Conservation (phyloP, 306 rosid genomes). For the Nissolia schottii region DNA sequence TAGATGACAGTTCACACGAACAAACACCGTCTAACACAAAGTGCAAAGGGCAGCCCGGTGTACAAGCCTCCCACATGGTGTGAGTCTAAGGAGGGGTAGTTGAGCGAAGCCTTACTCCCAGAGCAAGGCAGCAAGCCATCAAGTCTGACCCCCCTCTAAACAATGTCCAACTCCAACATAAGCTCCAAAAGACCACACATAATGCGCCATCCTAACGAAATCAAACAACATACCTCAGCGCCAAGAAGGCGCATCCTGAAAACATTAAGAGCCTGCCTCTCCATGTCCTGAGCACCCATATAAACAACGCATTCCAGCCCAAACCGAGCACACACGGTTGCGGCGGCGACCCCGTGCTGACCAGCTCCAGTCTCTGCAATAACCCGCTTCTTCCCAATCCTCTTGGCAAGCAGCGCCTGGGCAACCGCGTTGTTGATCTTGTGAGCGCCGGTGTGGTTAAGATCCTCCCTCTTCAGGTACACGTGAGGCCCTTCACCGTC, state of each 20-base stretch:
- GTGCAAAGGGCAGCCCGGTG: no score
- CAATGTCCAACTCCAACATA: no score
- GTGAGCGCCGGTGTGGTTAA: slow-evolving; percentile 96
- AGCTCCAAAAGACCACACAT: neutral
- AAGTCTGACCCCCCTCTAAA: no score
- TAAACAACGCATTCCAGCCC: slow-evolving; percentile 76
- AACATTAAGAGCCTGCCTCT: slow-evolving; percentile 85
- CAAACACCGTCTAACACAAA: neutral
- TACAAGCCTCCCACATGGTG: no score
- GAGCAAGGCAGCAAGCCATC: no score
- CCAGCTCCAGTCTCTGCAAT: slow-evolving; percentile 97
- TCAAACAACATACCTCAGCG: slow-evolving; percentile 64
- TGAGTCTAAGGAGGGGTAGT: no score
- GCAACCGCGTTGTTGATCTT: slow-evolving; percentile 90
- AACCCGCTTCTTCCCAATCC: slow-evolving; percentile 71
- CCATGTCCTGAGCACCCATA: slow-evolving; percentile 98
- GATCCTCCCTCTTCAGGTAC: slow-evolving; percentile 97
- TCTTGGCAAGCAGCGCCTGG: slow-evolving; percentile 85
- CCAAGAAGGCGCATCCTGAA: slow-evolving; percentile 91
- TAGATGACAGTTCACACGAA: neutral
- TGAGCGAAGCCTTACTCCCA: no score
- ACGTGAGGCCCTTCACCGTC: slow-evolving; percentile 83
- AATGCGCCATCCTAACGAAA: neutral
- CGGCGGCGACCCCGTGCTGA: slow-evolving; percentile 97
- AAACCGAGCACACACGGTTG: slow-evolving; percentile 88